Conservation (phyloP, 805 yeast genomes). For the Wickerhamiella vanderwaltii region DNA sequence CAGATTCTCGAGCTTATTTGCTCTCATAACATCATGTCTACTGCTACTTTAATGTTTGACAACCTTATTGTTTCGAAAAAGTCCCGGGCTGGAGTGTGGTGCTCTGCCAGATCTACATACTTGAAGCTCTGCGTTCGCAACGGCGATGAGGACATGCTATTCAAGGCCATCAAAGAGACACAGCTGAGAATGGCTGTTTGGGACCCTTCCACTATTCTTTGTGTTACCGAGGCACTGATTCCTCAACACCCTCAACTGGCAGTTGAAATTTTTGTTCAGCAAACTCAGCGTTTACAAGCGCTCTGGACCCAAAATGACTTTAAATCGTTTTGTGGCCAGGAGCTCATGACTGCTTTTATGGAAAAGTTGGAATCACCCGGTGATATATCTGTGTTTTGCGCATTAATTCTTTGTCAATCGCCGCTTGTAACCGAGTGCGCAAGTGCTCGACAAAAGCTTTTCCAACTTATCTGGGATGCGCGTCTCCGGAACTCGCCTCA, state of each 20-base stretch:
- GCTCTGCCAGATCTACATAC: slow-evolving; percentile 22
- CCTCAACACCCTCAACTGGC: slow-evolving; percentile 21
- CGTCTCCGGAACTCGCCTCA: slow-evolving; percentile 15
- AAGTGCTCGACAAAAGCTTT: slow-evolving; percentile 15
- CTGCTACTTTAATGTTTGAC: slow-evolving; percentile 19
- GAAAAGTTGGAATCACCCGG: not conserved
- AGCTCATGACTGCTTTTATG: slow-evolving; percentile 14
- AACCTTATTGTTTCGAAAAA: slow-evolving; percentile 18
- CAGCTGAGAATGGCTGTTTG: slow-evolving; percentile 22
- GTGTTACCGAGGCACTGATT: slow-evolving; percentile 15
- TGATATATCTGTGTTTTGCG: slow-evolving; percentile 11
- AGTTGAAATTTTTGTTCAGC: slow-evolving; percentile 23
- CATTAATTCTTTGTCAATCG: slow-evolving; percentile 17
- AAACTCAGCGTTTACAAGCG: slow-evolving; percentile 15
- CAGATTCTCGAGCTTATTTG: slow-evolving; percentile 6
- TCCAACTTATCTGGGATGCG: slow-evolving; percentile 20
- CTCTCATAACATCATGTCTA: slow-evolving; percentile 13
- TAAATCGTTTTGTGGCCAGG: slow-evolving; percentile 17
- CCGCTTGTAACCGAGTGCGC: slow-evolving; percentile 14
- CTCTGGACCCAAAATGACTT: slow-evolving; percentile 12
- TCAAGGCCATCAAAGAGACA: slow-evolving; percentile 25
- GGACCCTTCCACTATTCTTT: slow-evolving; percentile 24
- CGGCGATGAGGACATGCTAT: slow-evolving; percentile 16
- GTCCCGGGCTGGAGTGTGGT: slow-evolving; percentile 8
- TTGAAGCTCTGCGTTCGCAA: slow-evolving; percentile 18